Percentiles rank a stretch among this genome's conserved stretches.
Evolutionary conservation across 805 yeast genomes (phyloP).

Genomic region (Metschnikowia henanensis): DNA sequence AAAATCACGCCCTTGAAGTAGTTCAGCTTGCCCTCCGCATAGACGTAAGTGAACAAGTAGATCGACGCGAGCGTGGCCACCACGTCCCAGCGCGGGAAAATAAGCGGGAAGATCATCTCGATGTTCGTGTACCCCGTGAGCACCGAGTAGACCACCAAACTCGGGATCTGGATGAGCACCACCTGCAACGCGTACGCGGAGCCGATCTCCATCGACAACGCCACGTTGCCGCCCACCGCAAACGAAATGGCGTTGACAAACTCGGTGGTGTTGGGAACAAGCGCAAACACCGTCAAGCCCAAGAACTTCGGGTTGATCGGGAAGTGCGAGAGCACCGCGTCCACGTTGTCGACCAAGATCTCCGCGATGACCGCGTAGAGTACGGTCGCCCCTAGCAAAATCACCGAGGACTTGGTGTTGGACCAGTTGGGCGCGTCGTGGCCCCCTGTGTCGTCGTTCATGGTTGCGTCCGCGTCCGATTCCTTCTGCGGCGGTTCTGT

Average conservation of each 20-base stretch:
- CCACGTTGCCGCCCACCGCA: slow-evolving; percentile 95
- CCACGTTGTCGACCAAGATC: slow-evolving; percentile 89
- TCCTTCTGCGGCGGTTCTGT: slow-evolving; percentile 1
- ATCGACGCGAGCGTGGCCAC: slow-evolving; percentile 83
- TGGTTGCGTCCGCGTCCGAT: slow-evolving; percentile 2
- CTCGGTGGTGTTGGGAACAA: slow-evolving; percentile 97
- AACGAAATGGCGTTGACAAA: slow-evolving; percentile 95
- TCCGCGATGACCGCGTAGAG: slow-evolving; percentile 94
- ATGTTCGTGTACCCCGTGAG: slow-evolving; percentile 39
- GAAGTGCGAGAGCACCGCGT: slow-evolving; percentile 71
- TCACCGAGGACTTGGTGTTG: slow-evolving; percentile 75
- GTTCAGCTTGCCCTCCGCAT: slow-evolving; percentile 95
- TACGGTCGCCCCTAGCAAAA: slow-evolving; percentile 79
- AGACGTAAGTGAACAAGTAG: slow-evolving; percentile 86
- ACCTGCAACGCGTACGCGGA: slow-evolving; percentile 97
- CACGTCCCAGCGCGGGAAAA: slow-evolving; percentile 96
- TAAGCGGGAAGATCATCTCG: slow-evolving; percentile 66
- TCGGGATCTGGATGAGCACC: slow-evolving; percentile 89
- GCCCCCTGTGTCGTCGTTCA: slow-evolving; percentile 46
- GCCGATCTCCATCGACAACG: slow-evolving; percentile 96
- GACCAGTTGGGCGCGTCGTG: slow-evolving; percentile 99
- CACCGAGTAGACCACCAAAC: slow-evolving; percentile 77
- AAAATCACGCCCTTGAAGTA: slow-evolving; percentile 94
- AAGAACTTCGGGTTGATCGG: slow-evolving; percentile 90
- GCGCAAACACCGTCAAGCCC: slow-evolving; percentile 92